Base-by-base conservation (phyloP, 1,284 basidiomycete genomes). In the Earliella scabrosa region DNA sequence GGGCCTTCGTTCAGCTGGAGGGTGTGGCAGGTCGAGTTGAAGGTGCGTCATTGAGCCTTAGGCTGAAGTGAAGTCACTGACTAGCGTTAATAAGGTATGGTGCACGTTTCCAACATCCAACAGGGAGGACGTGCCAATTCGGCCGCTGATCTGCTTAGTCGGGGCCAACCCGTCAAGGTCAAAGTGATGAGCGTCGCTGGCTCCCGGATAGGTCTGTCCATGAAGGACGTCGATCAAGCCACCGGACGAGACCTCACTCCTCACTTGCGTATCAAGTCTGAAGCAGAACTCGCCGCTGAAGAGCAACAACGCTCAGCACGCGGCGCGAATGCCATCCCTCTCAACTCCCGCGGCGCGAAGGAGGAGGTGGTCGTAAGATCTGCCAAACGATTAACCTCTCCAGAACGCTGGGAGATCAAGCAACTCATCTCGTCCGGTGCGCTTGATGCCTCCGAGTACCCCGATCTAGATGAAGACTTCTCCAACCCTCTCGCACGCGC, bases 341-440 rank as follows among this genome's bases (percentile, higher is more conserved):
- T 87, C 41, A 65, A 63, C 44, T 67, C 69, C 10, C 64, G 66
- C 18, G 80, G 80, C 16, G 77, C 77, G 54, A 82, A 82, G 47
- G 81, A 83, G 73, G 66, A 72, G 32, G 72, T 75, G 32, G 72
- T 75, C 18, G 79, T 85, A 16, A 81, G 90, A 21, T 92, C 90
- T 16, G 93, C 94, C 1, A 97, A 97, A 71, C 86, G 97, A 16
- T 77, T 99, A 53, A 97, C 97, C 1, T 96, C 93, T 24, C 97
- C 97, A 0, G 97, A 99, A 73, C 86, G 97, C 21, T 99, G 97
- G 94, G 97, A 99, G 77, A 93, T 99, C 73, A 98, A 98, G 73
- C 97, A 99, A 73, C 85, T 99, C 56, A 98, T 99, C 59, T 94
- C 97, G 0, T 97, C 95, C 38, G 97, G 97, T 45, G 92, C 89